A percentile compares a stretch with the other conserved stretches of the same genome.
Evolutionary conservation across 1,284 basidiomycete genomes (phyloP).

Genomic region (Tylopilus orsonianus): DNA sequence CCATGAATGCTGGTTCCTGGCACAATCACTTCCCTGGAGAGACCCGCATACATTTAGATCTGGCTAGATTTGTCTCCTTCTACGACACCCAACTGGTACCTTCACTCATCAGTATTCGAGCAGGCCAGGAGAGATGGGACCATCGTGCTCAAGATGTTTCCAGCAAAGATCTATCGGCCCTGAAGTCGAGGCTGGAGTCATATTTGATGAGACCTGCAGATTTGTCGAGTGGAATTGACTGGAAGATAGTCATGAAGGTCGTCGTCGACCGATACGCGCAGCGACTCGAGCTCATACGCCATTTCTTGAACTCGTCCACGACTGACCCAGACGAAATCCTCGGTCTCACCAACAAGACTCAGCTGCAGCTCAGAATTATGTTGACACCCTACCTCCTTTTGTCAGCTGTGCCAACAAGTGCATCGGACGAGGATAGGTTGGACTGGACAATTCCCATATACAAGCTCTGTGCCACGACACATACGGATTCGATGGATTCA

Average conservation of each 20-base stretch:
- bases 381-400: constrained; percentile 26
- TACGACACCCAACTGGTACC: constrained; percentile 35
- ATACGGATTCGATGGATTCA: constrained; percentile 32
- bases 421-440: neutral
- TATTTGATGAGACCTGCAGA: constrained; percentile 17
- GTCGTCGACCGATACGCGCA: constrained; percentile 43
- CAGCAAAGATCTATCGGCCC: constrained; percentile 16
- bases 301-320: constrained; percentile 35
- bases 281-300: constrained; percentile 40
- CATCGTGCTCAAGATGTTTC: constrained; percentile 36
- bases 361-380: constrained; percentile 26
- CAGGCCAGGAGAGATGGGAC: constrained; percentile 27
- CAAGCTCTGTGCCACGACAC: constrained; percentile 36
- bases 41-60: constrained; percentile 35
- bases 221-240: constrained; percentile 40
- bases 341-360: constrained; percentile 13
- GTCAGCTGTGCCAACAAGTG: constrained; percentile 4
- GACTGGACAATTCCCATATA: constrained; percentile 32
- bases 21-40: constrained; percentile 38
- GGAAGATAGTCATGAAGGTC: constrained; percentile 40
- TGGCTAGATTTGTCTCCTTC: constrained; percentile 32
- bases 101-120: constrained; percentile 30
- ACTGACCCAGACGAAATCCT: constrained; percentile 9
- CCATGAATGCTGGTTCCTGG: constrained; percentile 31
- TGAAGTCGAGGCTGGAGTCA: constrained; percentile 24